phyloP scores from a whole-genome alignment of 441 rosid genomes.

The Bocquillonia castaneifolia region DNA sequence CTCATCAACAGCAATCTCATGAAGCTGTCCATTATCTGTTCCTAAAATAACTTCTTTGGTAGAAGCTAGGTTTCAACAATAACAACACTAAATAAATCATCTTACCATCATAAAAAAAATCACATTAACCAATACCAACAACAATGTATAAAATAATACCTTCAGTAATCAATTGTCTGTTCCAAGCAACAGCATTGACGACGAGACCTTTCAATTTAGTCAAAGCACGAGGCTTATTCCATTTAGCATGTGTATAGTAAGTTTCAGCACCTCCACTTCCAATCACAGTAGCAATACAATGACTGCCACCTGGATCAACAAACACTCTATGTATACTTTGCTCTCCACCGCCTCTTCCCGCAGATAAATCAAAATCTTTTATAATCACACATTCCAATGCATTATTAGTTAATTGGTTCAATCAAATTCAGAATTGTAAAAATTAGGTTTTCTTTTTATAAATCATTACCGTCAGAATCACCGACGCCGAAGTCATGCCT shows the following conservation, averaged over 20 bases:
- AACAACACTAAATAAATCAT: background rate
- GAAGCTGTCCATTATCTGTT: constrained; percentile 83
- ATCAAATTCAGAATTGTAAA: background rate
- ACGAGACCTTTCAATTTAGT: constrained; percentile 73
- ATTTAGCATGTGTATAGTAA: constrained; percentile 86
- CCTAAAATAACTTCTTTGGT: constrained; percentile 93
- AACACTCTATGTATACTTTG: constrained; percentile 86
- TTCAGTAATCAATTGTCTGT: constrained; percentile 89
- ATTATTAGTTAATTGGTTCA: background rate
- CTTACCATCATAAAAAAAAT: background rate
- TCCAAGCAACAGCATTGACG: constrained; percentile 95
- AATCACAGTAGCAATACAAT: constrained; percentile 76
- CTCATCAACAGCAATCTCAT: constrained; percentile 93
- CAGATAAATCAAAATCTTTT: constrained; percentile 83
- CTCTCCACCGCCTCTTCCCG: constrained; percentile 82
- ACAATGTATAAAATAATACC: constrained; percentile 34
- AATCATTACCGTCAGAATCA: constrained; percentile 47
- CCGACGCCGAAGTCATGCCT: constrained; percentile 90
- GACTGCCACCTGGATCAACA: constrained; percentile 98
- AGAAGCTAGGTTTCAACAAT: constrained; percentile 45
- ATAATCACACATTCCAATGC: background rate
- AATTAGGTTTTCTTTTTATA: background rate
- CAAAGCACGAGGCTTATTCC: constrained; percentile 84
- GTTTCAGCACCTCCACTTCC: constrained; percentile 89
- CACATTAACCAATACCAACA: too few relatives aligned